Conservation (phyloP, 176 grass and related monocot species). For the barley (Hordeum vulgare) region MorexV3_pseudomolecules_assembly NC_058518.1:1502761-1503260, state of each 20-base stretch:
- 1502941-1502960: neutral
- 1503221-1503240: neutral
- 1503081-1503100: neutral
- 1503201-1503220: too few relatives aligned
- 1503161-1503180: neutral
- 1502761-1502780: too few relatives aligned
- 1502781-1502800: too few relatives aligned
- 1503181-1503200: too few relatives aligned
- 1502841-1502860: too few relatives aligned
- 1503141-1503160: neutral
- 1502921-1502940: neutral
- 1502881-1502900: neutral
- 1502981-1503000: conserved; percentile 7
- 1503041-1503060: neutral
- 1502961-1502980: neutral
- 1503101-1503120: neutral
- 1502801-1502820: too few relatives aligned
- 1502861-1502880: too few relatives aligned
- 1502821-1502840: too few relatives aligned
- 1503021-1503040: neutral
- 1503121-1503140: neutral
- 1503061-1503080: neutral
- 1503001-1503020: neutral
- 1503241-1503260: neutral
- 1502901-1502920: neutral